Percentiles rank a stretch among this genome's conserved stretches.
Evolutionary conservation across 2,329 filamentous ascomycete species (phyloP).

Genomic region (Ceratocystis variospora): DNA sequence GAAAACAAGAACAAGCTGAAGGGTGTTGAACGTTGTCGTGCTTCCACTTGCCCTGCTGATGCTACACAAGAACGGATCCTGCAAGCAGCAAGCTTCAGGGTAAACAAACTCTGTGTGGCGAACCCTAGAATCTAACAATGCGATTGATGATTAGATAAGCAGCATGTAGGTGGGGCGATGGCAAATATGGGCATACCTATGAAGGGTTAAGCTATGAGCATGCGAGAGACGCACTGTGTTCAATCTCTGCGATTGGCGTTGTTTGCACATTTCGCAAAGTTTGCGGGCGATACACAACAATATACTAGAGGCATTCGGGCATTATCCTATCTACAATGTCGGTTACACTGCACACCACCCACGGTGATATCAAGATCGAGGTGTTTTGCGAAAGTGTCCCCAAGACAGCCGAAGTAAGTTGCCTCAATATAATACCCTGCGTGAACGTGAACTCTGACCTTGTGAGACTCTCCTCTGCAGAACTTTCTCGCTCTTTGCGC

Average conservation of each 20-base stretch:
- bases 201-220: not conserved
- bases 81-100: not conserved
- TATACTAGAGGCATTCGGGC: not conserved
- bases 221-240: not conserved
- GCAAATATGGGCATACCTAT: not conserved
- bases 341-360: conserved; percentile 68
- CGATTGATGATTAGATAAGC: not conserved
- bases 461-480: conserved; percentile 28
- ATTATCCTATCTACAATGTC: conserved; percentile 32
- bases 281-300: too few relatives aligned
- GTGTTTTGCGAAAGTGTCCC: conserved; percentile 92
- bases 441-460: conserved; percentile 3
- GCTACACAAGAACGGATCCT: not conserved
- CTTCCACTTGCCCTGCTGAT: not conserved
- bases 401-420: conserved; percentile 66
- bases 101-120: not conserved
- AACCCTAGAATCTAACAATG: not conserved
- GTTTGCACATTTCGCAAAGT: too few relatives aligned
- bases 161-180: not conserved
- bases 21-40: too few relatives aligned
- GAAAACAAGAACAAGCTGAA: too few relatives aligned
- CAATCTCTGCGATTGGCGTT: too few relatives aligned
- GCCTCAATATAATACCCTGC: not conserved
- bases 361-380: conserved; percentile 87
- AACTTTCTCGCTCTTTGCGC: conserved; percentile 83